Evolutionary conservation across 352 stramenopile species (phyloP).

Genomic region (Pythium rishiriense): DNA sequence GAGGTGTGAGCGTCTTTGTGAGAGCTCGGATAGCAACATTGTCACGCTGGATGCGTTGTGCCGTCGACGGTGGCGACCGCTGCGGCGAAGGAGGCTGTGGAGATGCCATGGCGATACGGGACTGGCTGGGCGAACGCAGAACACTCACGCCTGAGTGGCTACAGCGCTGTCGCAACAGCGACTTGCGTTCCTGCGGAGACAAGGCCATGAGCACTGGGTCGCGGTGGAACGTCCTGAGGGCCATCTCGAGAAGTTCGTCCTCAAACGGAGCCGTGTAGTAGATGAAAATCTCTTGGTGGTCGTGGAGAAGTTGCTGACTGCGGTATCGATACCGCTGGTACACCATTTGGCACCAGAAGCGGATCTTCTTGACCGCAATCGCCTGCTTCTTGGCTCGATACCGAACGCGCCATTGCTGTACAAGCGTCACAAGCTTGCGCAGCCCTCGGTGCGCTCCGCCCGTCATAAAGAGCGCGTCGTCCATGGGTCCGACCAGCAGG

Average conservation of each 20-base stretch:
- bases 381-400: conserved; percentile 59
- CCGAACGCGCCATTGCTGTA: conserved; percentile 56
- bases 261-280: conserved; percentile 71
- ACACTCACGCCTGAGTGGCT: conserved; percentile 57
- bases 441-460: conserved; percentile 42
- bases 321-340: conserved; percentile 62
- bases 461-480: conserved; percentile 32
- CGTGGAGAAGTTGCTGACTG: conserved; percentile 46
- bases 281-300: conserved; percentile 70
- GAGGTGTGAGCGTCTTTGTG: conserved; percentile 21
- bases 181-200: conserved; percentile 39
- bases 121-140: conserved; percentile 43
- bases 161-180: conserved; percentile 52
- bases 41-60: conserved; percentile 8
- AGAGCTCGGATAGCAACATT: conserved; percentile 11
- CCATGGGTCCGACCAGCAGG: conserved; percentile 43
- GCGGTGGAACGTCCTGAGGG: conserved; percentile 45
- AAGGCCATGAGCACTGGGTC: conserved; percentile 70
- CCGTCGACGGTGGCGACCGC: conserved; percentile 5
- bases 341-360: conserved; percentile 77
- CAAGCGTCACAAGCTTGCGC: conserved; percentile 46
- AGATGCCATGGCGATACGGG: conserved; percentile 15
- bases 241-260: conserved; percentile 53
- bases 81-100: background rate
- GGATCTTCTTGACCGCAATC: conserved; percentile 74